These are phyloP conservation scores for Rhodamnia argentea DNA, from an alignment of 345 rosid genomes.

Conservation along the genomic window DNA sequence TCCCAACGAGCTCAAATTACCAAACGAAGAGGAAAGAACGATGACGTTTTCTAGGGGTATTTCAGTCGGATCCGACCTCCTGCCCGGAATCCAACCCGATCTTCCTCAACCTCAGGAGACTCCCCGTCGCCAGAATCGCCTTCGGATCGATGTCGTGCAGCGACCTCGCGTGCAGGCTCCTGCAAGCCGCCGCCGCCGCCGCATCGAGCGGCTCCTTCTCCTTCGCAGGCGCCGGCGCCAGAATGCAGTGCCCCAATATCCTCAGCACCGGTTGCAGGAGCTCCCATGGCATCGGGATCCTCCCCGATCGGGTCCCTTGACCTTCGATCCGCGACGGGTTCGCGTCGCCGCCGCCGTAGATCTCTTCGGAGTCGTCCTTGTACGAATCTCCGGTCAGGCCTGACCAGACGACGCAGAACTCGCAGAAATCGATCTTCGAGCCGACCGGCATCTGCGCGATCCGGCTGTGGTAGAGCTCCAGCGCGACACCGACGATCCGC, in stretches of 20 bases:
- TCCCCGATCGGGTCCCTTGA: conserved; percentile 3
- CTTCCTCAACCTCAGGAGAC: conserved; percentile 47
- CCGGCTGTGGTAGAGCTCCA: conserved; percentile 60
- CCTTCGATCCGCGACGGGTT: background rate
- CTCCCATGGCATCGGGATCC: conserved; percentile 70
- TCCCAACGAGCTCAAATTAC: background rate
- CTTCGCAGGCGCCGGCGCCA: conserved; percentile 35
- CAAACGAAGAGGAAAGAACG: conserved; percentile 1
- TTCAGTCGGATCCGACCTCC: conserved; percentile 54
- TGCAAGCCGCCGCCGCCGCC: conserved; percentile 37
- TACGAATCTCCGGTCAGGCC: conserved; percentile 28
- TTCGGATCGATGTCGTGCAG: conserved; percentile 59
- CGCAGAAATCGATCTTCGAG: conserved; percentile 71
- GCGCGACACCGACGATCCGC: conserved; percentile 61
- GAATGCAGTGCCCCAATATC: conserved; percentile 62
- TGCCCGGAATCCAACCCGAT: conserved; percentile 30
- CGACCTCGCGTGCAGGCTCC: conserved; percentile 45
- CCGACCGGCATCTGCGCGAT: conserved; percentile 37
- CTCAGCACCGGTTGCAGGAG: conserved; percentile 67
- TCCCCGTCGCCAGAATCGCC: conserved; percentile 61
- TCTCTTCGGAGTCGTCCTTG: background rate
- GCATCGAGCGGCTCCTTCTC: conserved; percentile 21
- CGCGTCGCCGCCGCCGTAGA: background rate
- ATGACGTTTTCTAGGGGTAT: conserved; percentile 21
- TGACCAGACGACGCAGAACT: conserved; percentile 56